Evolutionary conservation across 2,329 filamentous ascomycete genomes (phyloP), one percentile per base, ranked within the genome.

Genomic region (Alternaria conjuncta): DNA sequence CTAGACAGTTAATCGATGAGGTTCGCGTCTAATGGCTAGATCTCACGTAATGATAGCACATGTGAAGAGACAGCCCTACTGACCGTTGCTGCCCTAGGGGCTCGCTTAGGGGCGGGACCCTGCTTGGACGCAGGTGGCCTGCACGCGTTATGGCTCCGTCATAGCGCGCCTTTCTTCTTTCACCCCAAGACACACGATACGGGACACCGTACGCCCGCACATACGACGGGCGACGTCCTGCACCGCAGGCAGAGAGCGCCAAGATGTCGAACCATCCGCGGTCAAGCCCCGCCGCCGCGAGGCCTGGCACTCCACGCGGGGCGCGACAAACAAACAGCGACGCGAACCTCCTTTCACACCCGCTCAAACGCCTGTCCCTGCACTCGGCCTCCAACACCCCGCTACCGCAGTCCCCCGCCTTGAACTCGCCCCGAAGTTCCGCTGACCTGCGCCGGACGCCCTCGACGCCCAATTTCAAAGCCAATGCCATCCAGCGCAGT

Each of bases 401-500:
- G 5, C 64, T 73, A 13, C 76, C 77, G 6, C 67, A 72, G 41
- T 79, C 78, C 30, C 78, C 77, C 5, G 67, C 69, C 26, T 56
- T 71, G 2, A 64, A 68, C 46, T 77, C 76, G 23, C 77, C 74
- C 23, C 65, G 69, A 6, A 53, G 49, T 41, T 53, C 49, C 5
- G 49, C 49, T 23, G 28, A 23, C 2, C 20, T 53, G 61, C 61
- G 69, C 47, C 73, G 66, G 30, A 61, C 67, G 10, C 71, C 74
- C 18, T 75, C 77, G 1, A 77, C 79, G 30, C 75, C 76, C 43
- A 65, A 63, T 44, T 57, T 72, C 20, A 67, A 72, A 10, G 71
- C 75, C 41, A 75, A 68, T 61, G 71, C 79, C 18, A 66, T 82
- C 28, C 79, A 76, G 58, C 79, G 84, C 57, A 84, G 82, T 73